Base-by-base conservation (phyloP, 495 filamentous ascomycete species). In the Neurospora sp. region DNA sequence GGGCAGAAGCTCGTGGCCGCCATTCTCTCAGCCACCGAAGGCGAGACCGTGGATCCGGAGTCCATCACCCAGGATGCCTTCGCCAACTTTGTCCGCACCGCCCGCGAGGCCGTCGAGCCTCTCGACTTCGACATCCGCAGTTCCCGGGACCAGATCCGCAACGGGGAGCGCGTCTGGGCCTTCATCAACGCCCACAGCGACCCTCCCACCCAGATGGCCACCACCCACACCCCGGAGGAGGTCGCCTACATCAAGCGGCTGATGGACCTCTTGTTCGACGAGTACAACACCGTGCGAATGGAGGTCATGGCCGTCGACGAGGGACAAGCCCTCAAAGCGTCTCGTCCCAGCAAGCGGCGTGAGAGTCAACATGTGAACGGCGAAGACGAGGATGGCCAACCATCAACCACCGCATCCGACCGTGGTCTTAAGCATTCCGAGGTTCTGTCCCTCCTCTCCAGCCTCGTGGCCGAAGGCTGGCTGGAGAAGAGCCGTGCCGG, bases 141-240 rank as follows among this genome's bases (percentile, higher is more conserved):
- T 79, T 88, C 88, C 16, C 83, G 87, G 20, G 89, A 91, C 73
- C 94, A 98, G 80, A 31, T 76, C 8, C 81, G 77, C 11, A 84
- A 78, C 71, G 78, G 78, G 23, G 83, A 88, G 77, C 84, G 86
- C 10, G 81, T 86, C 0, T 97, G 89, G 78, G 92, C 92, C 1
- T 87, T 98, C 11, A 90, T 97, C n/a, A 99, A 99, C 81, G 93
- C 91, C 3, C 92, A 90, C 31, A 92, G 90, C 73, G 96, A 98
- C 80, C 83, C 90, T 1, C 78, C 93, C 12, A 96, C 92, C 2
- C 94, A 97, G 79, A 85, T 97, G 35, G 93, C 93, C n/a, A 98
- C 96, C 1, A 88, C 86, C 0, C 90, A 90, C 79, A 85, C 89
- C 0, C 82, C 92, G 23, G 96, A 98, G 73, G 94, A 98, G 83